Percentiles rank a stretch among this genome's conserved stretches.
phyloP scores from a whole-genome alignment of 805 yeast species.

The Candida quercuum region DNA sequence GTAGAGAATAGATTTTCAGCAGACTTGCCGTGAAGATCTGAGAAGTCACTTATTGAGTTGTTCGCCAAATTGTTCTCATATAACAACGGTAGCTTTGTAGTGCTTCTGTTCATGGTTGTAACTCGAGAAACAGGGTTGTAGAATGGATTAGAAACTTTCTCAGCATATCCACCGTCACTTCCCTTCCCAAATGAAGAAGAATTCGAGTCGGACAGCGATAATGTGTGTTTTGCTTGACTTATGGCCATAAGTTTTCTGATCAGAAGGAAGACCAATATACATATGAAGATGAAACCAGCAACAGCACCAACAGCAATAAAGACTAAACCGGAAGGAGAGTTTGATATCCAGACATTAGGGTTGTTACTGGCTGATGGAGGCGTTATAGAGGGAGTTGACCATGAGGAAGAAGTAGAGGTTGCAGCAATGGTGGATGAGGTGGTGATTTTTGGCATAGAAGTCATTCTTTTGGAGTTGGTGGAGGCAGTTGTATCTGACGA shows the following conservation, averaged over 20 bases:
- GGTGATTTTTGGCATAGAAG: slow-evolving; percentile 9
- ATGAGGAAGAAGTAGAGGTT: slow-evolving; percentile 13
- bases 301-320: slow-evolving; percentile 77
- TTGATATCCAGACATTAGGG: slow-evolving; percentile 53
- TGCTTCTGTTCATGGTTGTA: slow-evolving; percentile 10
- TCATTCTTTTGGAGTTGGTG: slow-evolving; percentile 3
- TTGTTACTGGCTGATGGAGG: slow-evolving; percentile 56
- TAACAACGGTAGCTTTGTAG: slow-evolving; percentile 8
- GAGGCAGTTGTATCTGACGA: not conserved
- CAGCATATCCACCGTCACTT: slow-evolving; percentile 9
- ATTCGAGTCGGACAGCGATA: slow-evolving; percentile 17
- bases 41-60: slow-evolving; percentile 9
- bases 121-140: slow-evolving; percentile 2
- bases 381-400: slow-evolving; percentile 29
- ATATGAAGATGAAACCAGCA: slow-evolving; percentile 52
- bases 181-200: slow-evolving; percentile 10
- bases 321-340: slow-evolving; percentile 68
- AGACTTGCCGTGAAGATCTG: slow-evolving; percentile 7
- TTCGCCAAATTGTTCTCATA: slow-evolving; percentile 11
- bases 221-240: slow-evolving; percentile 43
- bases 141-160: slow-evolving; percentile 11
- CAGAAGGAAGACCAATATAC: slow-evolving; percentile 47
- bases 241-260: slow-evolving; percentile 44
- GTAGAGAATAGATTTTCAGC: slow-evolving; percentile 17
- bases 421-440: slow-evolving; percentile 3